Conservation (phyloP, 2,329 filamentous ascomycete genomes). For the Pseudogymnoascus sp. region DNA sequence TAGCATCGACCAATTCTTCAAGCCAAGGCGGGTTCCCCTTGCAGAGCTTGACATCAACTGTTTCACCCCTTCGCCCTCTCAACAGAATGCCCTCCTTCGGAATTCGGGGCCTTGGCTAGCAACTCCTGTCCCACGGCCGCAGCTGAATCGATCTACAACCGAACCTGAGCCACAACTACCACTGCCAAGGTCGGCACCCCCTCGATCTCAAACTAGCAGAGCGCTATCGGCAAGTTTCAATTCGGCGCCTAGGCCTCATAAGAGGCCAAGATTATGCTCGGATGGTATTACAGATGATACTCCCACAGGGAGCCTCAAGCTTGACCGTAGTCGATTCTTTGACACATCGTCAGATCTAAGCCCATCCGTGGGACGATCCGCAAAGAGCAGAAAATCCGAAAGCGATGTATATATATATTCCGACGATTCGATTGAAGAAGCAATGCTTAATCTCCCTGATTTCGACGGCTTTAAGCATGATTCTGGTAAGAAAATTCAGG, state of each 20-base stretch:
- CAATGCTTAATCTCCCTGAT: conserved; percentile 39
- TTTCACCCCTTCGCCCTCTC: conserved; percentile 59
- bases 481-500: conserved; percentile 10
- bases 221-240: conserved; percentile 31
- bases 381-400: conserved; percentile 32
- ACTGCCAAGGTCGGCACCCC: conserved; percentile 26
- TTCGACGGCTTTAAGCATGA: conserved; percentile 17
- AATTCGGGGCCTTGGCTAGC: conserved; percentile 50
- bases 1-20: conserved; percentile 59
- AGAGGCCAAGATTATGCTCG: conserved; percentile 44
- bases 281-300: conserved; percentile 34
- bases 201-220: conserved; percentile 34
- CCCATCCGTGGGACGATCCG: conserved; percentile 31
- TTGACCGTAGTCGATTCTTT: conserved; percentile 43
- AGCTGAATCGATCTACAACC: conserved; percentile 20
- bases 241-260: conserved; percentile 39
- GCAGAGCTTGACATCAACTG: conserved; percentile 61
- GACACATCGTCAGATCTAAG: conserved; percentile 30
- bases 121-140: conserved; percentile 34
- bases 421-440: conserved; percentile 44
- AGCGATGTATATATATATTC: conserved; percentile 43
- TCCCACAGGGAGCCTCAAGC: conserved; percentile 23
- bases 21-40: conserved; percentile 52
- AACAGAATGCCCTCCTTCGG: conserved; percentile 49
- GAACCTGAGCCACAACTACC: conserved; percentile 28